A percentile compares a stretch with the other conserved stretches of the same genome.
Conservation (phyloP, 176 grass and related monocot genomes). For the Echinochloa phyllopogon region DNA sequence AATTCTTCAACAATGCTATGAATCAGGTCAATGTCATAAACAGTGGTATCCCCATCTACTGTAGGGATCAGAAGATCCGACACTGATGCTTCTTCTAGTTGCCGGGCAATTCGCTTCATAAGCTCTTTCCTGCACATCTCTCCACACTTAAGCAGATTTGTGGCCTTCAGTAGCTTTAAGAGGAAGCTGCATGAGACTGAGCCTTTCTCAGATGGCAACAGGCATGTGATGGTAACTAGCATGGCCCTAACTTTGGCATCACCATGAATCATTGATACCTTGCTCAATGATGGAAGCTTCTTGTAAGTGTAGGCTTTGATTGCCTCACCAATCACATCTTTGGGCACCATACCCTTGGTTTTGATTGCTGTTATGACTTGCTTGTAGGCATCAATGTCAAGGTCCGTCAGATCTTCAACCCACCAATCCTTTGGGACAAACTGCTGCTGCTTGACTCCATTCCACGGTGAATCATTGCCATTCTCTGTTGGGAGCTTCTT, state of each 20-base stretch:
- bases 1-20: constrained; percentile 89
- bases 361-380: constrained; percentile 78
- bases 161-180: constrained; percentile 83
- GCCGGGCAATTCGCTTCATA: constrained; percentile 81
- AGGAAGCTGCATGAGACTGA: constrained; percentile 96
- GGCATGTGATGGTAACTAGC: constrained; percentile 82
- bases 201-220: constrained; percentile 83
- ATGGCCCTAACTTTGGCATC: constrained; percentile 72
- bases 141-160: constrained; percentile 66
- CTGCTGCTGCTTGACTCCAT: constrained; percentile 70
- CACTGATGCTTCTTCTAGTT: constrained; percentile 82
- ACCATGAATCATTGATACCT: constrained; percentile 76
- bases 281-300: constrained; percentile 71
- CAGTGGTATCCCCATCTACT: constrained; percentile 61
- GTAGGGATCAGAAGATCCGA: constrained; percentile 89
- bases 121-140: constrained; percentile 85
- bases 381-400: constrained; percentile 81
- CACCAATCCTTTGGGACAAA: constrained; percentile 95
- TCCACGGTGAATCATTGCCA: constrained; percentile 66
- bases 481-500: constrained; percentile 81
- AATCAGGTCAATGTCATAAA: constrained; percentile 89
- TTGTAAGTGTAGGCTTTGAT: constrained; percentile 94
- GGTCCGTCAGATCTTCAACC: constrained; percentile 85
- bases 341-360: constrained; percentile 61
- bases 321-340: constrained; percentile 80